phyloP scores from a whole-genome alignment of 2,329 filamentous ascomycete genomes.

The Fusarium albosuccineum region DNA sequence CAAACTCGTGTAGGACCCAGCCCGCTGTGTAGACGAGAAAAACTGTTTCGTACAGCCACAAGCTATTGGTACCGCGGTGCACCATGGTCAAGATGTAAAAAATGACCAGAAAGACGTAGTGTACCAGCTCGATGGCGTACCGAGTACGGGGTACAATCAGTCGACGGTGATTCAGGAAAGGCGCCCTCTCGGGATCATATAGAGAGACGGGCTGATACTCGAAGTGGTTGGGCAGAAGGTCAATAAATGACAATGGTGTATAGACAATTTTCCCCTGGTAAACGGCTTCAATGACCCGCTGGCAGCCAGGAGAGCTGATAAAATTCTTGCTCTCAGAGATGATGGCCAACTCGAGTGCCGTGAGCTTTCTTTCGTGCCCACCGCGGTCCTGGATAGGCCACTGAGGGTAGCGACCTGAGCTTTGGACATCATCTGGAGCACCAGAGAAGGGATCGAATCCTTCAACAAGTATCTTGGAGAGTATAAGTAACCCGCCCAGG shows the following conservation, averaged over 20 bases:
- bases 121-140: constrained; percentile 72
- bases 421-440: constrained; percentile 69
- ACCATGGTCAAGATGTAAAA: constrained; percentile 74
- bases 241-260: constrained; percentile 75
- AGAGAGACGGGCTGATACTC: constrained; percentile 76
- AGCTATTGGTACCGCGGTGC: constrained; percentile 58
- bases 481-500: constrained; percentile 69
- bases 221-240: constrained; percentile 79
- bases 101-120: constrained; percentile 71
- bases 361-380: constrained; percentile 66
- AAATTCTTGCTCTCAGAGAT: constrained; percentile 77
- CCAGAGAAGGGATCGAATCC: constrained; percentile 79
- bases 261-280: constrained; percentile 77
- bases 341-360: constrained; percentile 78
- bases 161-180: constrained; percentile 76
- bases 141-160: constrained; percentile 76
- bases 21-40: constrained; percentile 75
- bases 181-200: constrained; percentile 74
- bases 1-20: constrained; percentile 75
- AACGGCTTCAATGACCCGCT: constrained; percentile 77
- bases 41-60: constrained; percentile 64
- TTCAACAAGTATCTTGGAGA: constrained; percentile 76
- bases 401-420: constrained; percentile 56
- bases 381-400: constrained; percentile 56
- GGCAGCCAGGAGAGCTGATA: constrained; percentile 72